A percentile compares a stretch with the other conserved stretches of the same genome.
Evolutionary conservation across 2,329 filamentous ascomycete genomes (phyloP).

Genomic region (Stagonosporopsis vannaccii): DNA sequence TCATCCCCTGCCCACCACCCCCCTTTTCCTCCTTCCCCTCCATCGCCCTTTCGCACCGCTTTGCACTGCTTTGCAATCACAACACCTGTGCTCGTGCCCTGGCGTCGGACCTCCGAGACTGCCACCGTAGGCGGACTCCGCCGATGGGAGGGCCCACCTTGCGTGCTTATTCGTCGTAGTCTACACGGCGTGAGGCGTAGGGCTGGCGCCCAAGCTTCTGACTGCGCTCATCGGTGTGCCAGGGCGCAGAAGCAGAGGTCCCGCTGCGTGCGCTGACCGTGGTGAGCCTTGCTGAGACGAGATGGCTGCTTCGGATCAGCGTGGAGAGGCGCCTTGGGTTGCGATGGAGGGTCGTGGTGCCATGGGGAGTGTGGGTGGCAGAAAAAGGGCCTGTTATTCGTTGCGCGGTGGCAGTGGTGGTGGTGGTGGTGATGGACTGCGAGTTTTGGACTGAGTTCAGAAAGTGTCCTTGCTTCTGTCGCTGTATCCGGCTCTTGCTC

Average conservation of each 20-base stretch:
- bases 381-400: constrained; percentile 3
- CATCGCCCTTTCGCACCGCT: too few relatives aligned
- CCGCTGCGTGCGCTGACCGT: background rate
- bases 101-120: background rate
- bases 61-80: background rate
- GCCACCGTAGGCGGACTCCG: constrained; percentile 7
- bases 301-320: background rate
- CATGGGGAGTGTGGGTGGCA: constrained; percentile 2
- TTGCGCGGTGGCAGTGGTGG: background rate
- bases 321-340: background rate
- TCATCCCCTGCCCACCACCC: background rate
- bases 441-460: background rate
- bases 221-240: constrained; percentile 13
- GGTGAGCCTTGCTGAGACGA: constrained; percentile 1
- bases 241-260: background rate
- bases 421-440: background rate
- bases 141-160: background rate
- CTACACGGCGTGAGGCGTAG: background rate
- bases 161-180: background rate
- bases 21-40: background rate
- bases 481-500: background rate
- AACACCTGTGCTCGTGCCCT: background rate
- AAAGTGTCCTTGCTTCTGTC: background rate
- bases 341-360: background rate
- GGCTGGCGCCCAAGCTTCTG: background rate